Percentiles rank a stretch among this genome's conserved stretches.
Evolutionary conservation across 345 rosid species (phyloP).

Genomic region (Salix arbutifolia): DNA sequence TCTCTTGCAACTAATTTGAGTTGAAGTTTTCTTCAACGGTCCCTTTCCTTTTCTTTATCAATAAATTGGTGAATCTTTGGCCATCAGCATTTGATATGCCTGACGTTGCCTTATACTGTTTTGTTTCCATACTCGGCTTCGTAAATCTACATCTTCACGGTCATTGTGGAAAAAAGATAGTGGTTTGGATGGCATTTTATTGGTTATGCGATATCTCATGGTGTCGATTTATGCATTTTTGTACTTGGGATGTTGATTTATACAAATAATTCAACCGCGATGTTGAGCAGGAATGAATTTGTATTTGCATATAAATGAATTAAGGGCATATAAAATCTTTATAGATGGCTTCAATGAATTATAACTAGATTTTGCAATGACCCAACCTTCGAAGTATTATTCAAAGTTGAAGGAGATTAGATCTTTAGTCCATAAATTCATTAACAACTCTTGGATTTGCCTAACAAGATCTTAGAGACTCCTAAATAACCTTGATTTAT

Average conservation of each 20-base stretch:
- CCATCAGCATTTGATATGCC: constrained; percentile 9
- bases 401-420: too few relatives aligned
- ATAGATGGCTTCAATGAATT: too few relatives aligned
- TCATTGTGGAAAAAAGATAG: neutral
- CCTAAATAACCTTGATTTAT: too few relatives aligned
- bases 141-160: neutral
- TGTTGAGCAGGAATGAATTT: neutral
- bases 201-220: neutral
- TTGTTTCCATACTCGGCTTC: neutral
- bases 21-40: constrained; percentile 15
- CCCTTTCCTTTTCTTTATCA: constrained; percentile 1
- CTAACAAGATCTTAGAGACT: too few relatives aligned
- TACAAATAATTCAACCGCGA: neutral
- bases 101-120: neutral
- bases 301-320: neutral
- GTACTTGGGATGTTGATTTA: neutral
- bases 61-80: constrained; percentile 23
- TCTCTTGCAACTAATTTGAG: constrained; percentile 1
- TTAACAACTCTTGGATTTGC: too few relatives aligned
- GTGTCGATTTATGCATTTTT: neutral
- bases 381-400: too few relatives aligned
- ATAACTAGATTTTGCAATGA: too few relatives aligned
- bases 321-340: too few relatives aligned
- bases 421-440: too few relatives aligned
- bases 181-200: constrained; percentile 6